Evolutionary conservation across 2,329 filamentous ascomycete genomes (phyloP).

Genomic region (Fulvia fulva): DNA sequence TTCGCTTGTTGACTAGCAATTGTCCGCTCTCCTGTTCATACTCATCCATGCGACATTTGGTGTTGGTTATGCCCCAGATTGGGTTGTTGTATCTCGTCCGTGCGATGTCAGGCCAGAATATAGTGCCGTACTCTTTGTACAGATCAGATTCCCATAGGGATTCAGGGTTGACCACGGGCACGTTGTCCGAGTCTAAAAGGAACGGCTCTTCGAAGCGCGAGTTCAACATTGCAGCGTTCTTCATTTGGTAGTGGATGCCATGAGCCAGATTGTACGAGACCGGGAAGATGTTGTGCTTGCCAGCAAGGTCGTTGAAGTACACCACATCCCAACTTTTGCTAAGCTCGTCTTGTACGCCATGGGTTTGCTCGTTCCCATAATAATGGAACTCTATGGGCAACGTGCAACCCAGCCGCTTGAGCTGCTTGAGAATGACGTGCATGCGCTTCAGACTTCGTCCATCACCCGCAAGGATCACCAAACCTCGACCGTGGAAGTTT

Average conservation of each 20-base stretch:
- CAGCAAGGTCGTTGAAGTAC: slow-evolving; percentile 31
- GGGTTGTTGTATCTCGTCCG: slow-evolving; percentile 32
- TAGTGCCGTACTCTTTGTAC: slow-evolving; percentile 31
- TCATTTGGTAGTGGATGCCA: slow-evolving; percentile 30
- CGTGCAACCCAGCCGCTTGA: slow-evolving; percentile 19
- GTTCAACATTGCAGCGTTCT: slow-evolving; percentile 35
- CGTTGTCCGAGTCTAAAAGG: slow-evolving; percentile 37
- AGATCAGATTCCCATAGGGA: slow-evolving; percentile 29
- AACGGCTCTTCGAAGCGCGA: slow-evolving; percentile 36
- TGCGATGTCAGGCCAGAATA: slow-evolving; percentile 39
- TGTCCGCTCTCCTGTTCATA: slow-evolving; percentile 37
- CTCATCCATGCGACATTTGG: slow-evolving; percentile 32
- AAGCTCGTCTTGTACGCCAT: slow-evolving; percentile 18
- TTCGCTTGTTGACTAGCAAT: slow-evolving; percentile 36
- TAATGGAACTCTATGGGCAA: slow-evolving; percentile 34
- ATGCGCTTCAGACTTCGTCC: slow-evolving; percentile 26
- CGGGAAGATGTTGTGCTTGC: slow-evolving; percentile 19
- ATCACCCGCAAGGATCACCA: slow-evolving; percentile 33
- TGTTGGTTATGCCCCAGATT: slow-evolving; percentile 37
- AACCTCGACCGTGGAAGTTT: slow-evolving; percentile 30
- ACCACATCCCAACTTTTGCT: slow-evolving; percentile 20
- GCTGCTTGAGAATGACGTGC: slow-evolving; percentile 17
- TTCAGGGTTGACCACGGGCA: slow-evolving; percentile 32
- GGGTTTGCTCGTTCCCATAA: slow-evolving; percentile 30
- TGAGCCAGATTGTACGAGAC: slow-evolving; percentile 16